Evolutionary conservation across 2,329 filamentous ascomycete genomes (phyloP), one percentile per base, ranked within the genome.

Genomic region (Beauveria asiatica): DNA sequence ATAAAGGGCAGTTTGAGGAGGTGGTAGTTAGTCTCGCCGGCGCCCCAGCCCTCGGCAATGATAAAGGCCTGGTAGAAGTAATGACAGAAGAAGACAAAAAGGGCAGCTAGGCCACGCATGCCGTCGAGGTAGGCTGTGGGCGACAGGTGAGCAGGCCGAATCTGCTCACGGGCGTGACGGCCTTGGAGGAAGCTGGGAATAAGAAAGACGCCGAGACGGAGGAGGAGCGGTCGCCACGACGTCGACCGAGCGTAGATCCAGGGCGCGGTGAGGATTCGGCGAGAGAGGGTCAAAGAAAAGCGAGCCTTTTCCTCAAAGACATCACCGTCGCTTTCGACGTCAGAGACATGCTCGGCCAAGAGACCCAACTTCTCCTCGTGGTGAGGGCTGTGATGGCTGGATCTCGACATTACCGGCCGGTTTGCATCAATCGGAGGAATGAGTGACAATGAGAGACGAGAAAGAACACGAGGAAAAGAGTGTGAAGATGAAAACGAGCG

Each of bases 91-190:
- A 79, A 80, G 63, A 84, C 81, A 61, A 80, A 75, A 37, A 83
- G 73, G 5, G 81, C 80, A 44, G 81, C 81, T 13, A 83, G 68
- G 16, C 81, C 81, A 62, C 81, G 77, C 74, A 84, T 79, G 62
- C 81, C 81, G 65, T 84, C 82, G 51, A 84, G 79, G 65, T 84
- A 83, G 8, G 81, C 76, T 9, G 81, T 84, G 17, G 81, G 80
- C 41, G 74, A 69, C n/a, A 79, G 70, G 52, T 74, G 75, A 25
- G 74, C 69, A 5, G 72, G 68, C n/a, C 73, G 72, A 54, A 72
- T 71, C 53, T 74, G 71, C 57, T 78, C 75, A 44, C 75, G 70
- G 39, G 72, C 72, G 61, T 76, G 68, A 30, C 74, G 73, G 52
- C 75, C 72, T 54, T 80, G 78, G 50, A 82, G 64, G 64, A 82